Conservation (phyloP, 768 basidiomycete genomes). For the Lentinus brumalis region DNA sequence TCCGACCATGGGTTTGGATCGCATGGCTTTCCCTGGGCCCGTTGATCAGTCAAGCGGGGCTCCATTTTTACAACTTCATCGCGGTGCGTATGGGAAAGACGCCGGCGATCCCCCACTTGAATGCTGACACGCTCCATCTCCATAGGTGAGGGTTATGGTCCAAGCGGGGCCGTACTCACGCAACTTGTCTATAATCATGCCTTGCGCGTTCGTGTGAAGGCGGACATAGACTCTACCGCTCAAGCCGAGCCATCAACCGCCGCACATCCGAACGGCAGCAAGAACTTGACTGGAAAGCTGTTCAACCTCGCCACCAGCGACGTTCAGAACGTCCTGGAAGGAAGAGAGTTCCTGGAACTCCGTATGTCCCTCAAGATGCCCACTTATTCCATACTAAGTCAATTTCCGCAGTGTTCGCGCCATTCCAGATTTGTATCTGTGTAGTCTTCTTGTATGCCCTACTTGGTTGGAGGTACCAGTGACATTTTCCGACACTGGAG, state of each 20-base stretch:
- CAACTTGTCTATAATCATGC: conserved; percentile 54
- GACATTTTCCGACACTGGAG: neutral
- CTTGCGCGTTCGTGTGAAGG: conserved; percentile 61
- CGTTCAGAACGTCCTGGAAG: conserved; percentile 30
- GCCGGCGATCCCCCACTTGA: neutral
- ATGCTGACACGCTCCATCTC: neutral
- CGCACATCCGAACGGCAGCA: conserved; percentile 3
- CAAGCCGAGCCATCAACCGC: neutral
- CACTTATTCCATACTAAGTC: conserved; percentile 39
- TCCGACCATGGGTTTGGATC: conserved; percentile 78
- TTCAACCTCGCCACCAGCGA: conserved; percentile 72
- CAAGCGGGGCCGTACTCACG: conserved; percentile 48
- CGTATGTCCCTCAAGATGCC: conserved; percentile 32
- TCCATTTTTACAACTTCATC: conserved; percentile 54
- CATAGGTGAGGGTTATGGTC: conserved; percentile 45
- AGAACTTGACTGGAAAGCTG: conserved; percentile 72
- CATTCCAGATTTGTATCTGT: conserved; percentile 41
- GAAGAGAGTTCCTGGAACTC: neutral
- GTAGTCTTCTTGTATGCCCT: conserved; percentile 45
- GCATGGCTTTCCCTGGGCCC: conserved; percentile 52
- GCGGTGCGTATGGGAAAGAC: neutral
- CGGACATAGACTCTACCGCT: conserved; percentile 31
- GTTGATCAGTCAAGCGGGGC: conserved; percentile 40
- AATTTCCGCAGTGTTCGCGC: conserved; percentile 36
- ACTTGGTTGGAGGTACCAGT: conserved; percentile 48